These are phyloP conservation scores for Rhytidiadelphus loreus DNA, from an alignment of 225 moss, liverwort and hornwort genomes.

Conservation along the genomic window DNA sequence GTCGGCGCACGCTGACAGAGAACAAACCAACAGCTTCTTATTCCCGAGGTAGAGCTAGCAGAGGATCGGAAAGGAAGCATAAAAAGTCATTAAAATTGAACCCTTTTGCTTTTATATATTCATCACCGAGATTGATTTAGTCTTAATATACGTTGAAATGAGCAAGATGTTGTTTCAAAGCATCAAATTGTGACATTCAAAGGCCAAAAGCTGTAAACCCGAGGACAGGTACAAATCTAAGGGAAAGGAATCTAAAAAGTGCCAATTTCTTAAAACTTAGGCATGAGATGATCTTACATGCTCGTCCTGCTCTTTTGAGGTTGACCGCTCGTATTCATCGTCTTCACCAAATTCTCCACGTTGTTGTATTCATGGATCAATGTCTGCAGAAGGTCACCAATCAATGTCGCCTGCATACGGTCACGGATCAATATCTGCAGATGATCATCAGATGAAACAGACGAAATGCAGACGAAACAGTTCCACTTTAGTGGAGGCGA, in stretches of 20 bases:
- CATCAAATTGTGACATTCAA: background rate
- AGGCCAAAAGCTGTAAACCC: background rate
- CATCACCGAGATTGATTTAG: background rate
- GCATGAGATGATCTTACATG: background rate
- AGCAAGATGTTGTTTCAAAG: background rate
- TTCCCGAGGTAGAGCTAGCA: background rate
- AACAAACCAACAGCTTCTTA: background rate
- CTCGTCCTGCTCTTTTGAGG: background rate
- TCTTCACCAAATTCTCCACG: background rate
- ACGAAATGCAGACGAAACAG: slow-evolving; percentile 49
- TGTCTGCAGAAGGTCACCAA: background rate
- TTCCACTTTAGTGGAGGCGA: slow-evolving; percentile 9
- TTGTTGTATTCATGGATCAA: background rate
- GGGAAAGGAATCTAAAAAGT: too few relatives aligned
- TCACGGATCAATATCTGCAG: background rate
- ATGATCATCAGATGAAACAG: slow-evolving; percentile 14
- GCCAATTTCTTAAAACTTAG: background rate
- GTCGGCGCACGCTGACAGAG: background rate
- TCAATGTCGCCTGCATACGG: background rate
- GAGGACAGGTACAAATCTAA: background rate
- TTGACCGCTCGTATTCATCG: background rate
- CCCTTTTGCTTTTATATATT: background rate
- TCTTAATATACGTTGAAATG: too few relatives aligned
- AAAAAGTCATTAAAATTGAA: background rate
- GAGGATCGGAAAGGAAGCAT: background rate